Evolutionary conservation across 2,329 filamentous ascomycete genomes (phyloP), one percentile per base, ranked within the genome.

Genomic region (Helotiales sp.): DNA sequence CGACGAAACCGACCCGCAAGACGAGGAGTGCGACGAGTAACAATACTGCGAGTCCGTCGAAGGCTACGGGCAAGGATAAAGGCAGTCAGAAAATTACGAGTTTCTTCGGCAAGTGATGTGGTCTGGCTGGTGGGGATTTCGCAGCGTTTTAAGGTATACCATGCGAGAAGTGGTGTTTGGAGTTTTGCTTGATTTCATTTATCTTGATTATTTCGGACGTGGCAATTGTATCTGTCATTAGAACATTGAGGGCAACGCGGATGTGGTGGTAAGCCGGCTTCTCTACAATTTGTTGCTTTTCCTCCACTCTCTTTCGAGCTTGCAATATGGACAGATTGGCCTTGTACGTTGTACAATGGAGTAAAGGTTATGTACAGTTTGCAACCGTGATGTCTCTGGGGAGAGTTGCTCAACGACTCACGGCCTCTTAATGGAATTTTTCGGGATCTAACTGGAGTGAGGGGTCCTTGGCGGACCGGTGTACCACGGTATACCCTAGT

Each of bases 81-180:
- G 74, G 74, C 6, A 75, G 72, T 65, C 74, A 75, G 68, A 77
- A 84, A 75, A 87, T 88, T 66, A 87, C 85, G 40, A 84, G 78
- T 74, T 87, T 87, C 75, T 87, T 88, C 67, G 62, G 64, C 2
- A 75, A 75, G 34, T 75, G 57, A 65, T 17, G 20, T 6, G 45
- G 10, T 40, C 24, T 49, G 10, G 37, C 11, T 17, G 22, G 45
- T 17, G 7, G 15, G 10, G 17, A 20, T 6, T n/a, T 32, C 26
- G 17, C 5, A 40, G 13, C 6, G 32, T 24, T 15, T 22, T 22
- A n/a, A 5, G 8, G n/a, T 37, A 32, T 52, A 28, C 20, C 20
- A 34, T n/a, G 59, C 10, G 20, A 57, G 24, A 4, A 32, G 6
- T 15, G 54, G 54, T 26, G n/a, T 40, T 15, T 37, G 54, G 54